Percentiles rank a stretch among this genome's conserved stretches.
Evolutionary conservation across 306 rosid genomes (phyloP).

Genomic region (Lathyrus oleraceus): DNA sequence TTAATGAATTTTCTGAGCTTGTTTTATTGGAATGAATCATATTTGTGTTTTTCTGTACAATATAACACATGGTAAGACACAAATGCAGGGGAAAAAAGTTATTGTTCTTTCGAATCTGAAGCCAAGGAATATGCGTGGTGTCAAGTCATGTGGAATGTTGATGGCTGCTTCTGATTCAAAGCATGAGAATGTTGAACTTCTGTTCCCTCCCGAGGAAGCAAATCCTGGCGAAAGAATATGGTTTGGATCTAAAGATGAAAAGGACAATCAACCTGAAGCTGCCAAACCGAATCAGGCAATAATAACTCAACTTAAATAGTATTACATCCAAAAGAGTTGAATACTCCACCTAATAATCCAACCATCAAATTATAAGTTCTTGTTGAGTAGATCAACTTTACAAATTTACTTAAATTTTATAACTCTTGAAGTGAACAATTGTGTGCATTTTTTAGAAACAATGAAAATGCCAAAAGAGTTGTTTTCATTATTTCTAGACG

Average conservation of each 20-base stretch:
- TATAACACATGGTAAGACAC: not conserved
- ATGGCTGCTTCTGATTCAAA: conserved; percentile 93
- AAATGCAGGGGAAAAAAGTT: conserved; percentile 64
- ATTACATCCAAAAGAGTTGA: not conserved
- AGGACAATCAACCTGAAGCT: conserved; percentile 64
- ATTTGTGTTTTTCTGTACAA: not conserved
- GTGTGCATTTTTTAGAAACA: not conserved
- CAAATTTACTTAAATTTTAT: not conserved
- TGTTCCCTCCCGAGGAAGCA: conserved; percentile 79
- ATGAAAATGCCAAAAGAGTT: not conserved
- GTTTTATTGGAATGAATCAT: not conserved
- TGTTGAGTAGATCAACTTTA: not conserved
- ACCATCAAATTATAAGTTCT: not conserved
- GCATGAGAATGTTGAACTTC: conserved; percentile 86
- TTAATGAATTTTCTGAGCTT: conserved; percentile 25
- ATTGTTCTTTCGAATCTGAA: conserved; percentile 84
- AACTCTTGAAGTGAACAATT: not conserved
- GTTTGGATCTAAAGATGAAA: conserved; percentile 77
- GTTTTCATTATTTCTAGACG: not conserved
- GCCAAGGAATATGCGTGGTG: conserved; percentile 95
- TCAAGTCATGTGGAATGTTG: conserved; percentile 90
- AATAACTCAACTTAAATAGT: conserved; percentile 32
- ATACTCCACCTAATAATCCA: not conserved
- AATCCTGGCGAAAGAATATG: conserved; percentile 85
- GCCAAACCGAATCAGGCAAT: conserved; percentile 81